These are phyloP conservation scores for Exophiala phaeomuriformis DNA, from an alignment of 2,329 filamentous ascomycete species.

Conservation along the genomic window DNA sequence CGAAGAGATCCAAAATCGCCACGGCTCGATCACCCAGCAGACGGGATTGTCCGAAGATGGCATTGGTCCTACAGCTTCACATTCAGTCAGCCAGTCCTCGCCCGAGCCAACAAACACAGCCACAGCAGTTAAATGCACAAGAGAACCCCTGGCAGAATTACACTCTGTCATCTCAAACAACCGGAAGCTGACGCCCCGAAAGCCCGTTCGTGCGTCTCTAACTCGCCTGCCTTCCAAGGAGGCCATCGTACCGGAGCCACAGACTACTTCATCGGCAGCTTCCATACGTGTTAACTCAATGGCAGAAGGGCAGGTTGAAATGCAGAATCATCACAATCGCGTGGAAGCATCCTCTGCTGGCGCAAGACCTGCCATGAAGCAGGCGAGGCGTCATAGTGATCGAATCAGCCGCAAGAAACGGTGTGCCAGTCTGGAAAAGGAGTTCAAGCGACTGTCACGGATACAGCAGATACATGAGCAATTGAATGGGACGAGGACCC, in stretches of 20 bases:
- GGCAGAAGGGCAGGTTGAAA: background rate
- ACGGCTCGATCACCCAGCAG: slow-evolving; percentile 6
- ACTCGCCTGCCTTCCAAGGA: background rate
- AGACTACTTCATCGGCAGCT: background rate
- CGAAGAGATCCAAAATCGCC: slow-evolving; percentile 2
- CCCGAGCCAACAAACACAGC: slow-evolving; percentile 4
- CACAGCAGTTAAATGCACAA: background rate
- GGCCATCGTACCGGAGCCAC: background rate
- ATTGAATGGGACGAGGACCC: too few species aligned
- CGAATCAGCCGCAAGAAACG: too few species aligned
- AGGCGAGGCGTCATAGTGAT: too few species aligned
- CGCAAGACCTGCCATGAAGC: too few species aligned
- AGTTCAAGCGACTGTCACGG: too few species aligned
- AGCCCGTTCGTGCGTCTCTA: background rate
- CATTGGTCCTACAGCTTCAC: background rate
- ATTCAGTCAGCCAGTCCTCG: slow-evolving; percentile 2
- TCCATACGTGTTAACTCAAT: background rate
- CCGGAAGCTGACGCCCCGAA: background rate
- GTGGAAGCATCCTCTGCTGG: too few species aligned
- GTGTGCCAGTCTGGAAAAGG: too few species aligned
- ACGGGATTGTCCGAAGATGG: slow-evolving; percentile 2
- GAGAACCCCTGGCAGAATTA: background rate
- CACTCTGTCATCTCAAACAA: background rate
- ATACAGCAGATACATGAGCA: too few species aligned
- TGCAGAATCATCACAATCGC: background rate